Evolutionary conservation across 169 alveolate genomes (phyloP).

Genomic region (Eimeria acervulina): DNA sequence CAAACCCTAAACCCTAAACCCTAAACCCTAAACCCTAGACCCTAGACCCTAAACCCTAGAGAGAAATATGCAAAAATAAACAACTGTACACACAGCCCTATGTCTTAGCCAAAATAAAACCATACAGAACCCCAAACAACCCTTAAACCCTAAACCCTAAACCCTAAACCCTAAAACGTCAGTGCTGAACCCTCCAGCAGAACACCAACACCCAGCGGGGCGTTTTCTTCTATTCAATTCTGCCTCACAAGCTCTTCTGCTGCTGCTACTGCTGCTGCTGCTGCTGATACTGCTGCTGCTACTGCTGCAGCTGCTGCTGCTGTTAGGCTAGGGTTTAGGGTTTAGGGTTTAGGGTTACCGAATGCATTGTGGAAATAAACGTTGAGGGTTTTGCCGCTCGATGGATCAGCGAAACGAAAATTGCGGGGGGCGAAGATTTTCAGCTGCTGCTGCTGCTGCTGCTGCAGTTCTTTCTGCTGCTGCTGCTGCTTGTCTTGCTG

Average conservation of each 20-base stretch:
- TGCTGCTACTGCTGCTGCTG: too few species aligned
- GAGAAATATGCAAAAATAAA: too few species aligned
- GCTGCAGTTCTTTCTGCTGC: too few species aligned
- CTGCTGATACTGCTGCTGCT: too few species aligned
- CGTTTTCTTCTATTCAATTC: too few species aligned
- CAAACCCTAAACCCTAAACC: conserved; percentile 14
- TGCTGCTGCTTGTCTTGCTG: too few species aligned
- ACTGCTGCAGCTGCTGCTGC: neutral
- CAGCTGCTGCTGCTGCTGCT: too few species aligned
- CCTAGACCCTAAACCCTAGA: conserved; percentile 4
- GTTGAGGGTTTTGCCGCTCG: neutral
- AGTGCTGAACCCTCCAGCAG: neutral
- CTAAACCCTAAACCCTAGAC: conserved; percentile 25
- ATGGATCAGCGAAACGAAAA: conserved; percentile 43
- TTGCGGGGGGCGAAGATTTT: conserved; percentile 62
- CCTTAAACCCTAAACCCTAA: neutral
- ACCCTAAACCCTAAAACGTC: neutral
- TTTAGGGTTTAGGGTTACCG: conserved; percentile 45
- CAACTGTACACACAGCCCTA: too few species aligned
- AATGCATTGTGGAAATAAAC: conserved; percentile 74
- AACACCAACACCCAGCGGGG: too few species aligned
- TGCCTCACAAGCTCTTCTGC: too few species aligned
- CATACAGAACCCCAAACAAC: neutral
- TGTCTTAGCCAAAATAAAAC: too few species aligned
- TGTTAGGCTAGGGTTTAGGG: neutral